Conservation (phyloP, 768 basidiomycete species). For the Steccherinum ochraceum region DNA sequence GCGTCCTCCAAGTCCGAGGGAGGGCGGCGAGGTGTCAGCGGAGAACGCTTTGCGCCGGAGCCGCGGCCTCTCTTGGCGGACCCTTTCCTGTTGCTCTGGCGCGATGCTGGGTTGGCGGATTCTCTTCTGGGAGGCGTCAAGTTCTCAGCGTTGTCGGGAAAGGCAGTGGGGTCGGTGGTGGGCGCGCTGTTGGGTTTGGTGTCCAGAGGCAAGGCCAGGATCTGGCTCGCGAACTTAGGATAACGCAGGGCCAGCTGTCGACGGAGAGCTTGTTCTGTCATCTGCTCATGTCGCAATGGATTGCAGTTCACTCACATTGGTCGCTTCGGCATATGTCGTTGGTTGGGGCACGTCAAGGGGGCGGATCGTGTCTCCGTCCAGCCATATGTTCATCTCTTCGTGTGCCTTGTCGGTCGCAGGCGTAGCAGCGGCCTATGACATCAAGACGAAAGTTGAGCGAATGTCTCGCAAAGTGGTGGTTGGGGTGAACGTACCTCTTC, state of each 20-base stretch:
- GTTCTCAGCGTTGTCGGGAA: background rate
- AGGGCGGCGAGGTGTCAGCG: background rate
- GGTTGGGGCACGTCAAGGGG: slow-evolving; percentile 13
- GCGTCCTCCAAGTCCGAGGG: background rate
- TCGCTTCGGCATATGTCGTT: slow-evolving; percentile 19
- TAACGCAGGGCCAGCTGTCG: slow-evolving; percentile 12
- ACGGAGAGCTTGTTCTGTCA: background rate
- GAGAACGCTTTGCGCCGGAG: background rate
- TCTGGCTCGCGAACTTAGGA: slow-evolving; percentile 11
- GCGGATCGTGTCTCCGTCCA: slow-evolving; percentile 7
- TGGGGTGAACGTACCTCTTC: background rate
- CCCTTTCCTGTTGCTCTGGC: background rate
- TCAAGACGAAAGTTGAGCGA: background rate
- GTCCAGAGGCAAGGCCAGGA: slow-evolving; percentile 10
- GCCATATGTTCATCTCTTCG: background rate
- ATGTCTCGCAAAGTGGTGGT: background rate
- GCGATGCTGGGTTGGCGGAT: background rate
- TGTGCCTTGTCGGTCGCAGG: background rate
- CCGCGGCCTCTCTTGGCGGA: background rate
- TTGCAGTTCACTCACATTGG: slow-evolving; percentile 11
- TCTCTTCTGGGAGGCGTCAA: background rate
- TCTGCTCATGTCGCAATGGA: background rate
- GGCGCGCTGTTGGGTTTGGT: background rate
- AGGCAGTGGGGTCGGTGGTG: background rate
- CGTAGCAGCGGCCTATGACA: background rate